A percentile compares a stretch with the other conserved stretches of the same genome.
phyloP scores from a whole-genome alignment of 2,329 filamentous ascomycete genomes.

The Alternaria viburni region DNA sequence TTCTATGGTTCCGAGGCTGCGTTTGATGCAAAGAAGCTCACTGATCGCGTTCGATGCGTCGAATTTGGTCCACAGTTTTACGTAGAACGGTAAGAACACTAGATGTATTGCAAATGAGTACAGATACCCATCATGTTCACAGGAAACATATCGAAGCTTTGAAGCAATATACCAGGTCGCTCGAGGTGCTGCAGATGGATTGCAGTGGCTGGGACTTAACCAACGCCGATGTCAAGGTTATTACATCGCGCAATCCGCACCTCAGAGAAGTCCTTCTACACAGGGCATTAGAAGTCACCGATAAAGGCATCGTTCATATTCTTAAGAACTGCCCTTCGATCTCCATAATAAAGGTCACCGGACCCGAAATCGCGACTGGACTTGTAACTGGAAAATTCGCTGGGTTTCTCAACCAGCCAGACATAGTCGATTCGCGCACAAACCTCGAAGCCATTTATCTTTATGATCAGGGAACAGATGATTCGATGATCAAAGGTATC shows the following conservation, averaged over 20 bases:
- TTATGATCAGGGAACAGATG: not conserved
- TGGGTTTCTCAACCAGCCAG: not conserved
- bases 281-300: not conserved
- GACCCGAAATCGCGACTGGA: not conserved
- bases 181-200: not conserved
- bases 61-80: not conserved
- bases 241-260: not conserved
- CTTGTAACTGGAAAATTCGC: not conserved
- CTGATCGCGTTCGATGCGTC: not conserved
- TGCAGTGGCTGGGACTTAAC: not conserved
- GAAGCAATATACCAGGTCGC: not conserved
- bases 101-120: not conserved
- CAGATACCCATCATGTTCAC: not conserved
- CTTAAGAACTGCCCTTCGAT: not conserved
- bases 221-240: not conserved
- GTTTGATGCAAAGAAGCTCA: not conserved
- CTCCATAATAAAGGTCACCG: not conserved
- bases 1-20: not conserved
- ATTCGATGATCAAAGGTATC: not conserved
- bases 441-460: not conserved
- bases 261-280: not conserved
- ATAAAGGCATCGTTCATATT: not conserved
- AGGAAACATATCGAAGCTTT: not conserved
- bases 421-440: not conserved
- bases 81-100: not conserved